phyloP scores from a whole-genome alignment of 2,329 filamentous ascomycete species.

The Cladophialophora bantiana region DNA sequence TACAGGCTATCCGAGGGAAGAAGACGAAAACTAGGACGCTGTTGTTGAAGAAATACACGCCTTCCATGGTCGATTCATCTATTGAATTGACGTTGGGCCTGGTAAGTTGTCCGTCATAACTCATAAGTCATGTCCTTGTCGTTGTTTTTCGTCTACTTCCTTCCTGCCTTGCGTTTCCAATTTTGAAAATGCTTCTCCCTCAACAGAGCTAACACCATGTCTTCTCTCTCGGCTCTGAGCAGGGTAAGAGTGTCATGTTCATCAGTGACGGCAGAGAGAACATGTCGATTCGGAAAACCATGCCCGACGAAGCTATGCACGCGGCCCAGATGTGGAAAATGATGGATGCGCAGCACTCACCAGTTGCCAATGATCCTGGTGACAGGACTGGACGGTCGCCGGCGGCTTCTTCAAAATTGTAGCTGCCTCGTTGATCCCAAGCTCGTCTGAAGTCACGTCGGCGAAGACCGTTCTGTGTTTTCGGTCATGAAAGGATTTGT shows the following conservation, averaged over 20 bases:
- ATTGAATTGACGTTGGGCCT: constrained; percentile 64
- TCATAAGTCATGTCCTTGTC: not conserved
- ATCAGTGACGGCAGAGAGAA: constrained; percentile 28
- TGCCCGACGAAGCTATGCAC: constrained; percentile 57
- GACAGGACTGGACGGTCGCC: not conserved
- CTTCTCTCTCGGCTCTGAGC: no score
- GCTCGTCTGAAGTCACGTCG: no score
- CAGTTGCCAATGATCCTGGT: constrained; percentile 12
- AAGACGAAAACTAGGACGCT: not conserved
- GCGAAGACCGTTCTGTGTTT: no score
- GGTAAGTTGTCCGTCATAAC: constrained; percentile 23
- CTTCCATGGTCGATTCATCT: constrained; percentile 56
- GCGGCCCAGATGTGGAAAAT: constrained; percentile 52
- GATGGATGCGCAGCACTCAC: constrained; percentile 49
- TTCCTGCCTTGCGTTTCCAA: not conserved
- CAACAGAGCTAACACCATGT: no score
- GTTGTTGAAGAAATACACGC: constrained; percentile 51
- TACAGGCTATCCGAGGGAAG: constrained; percentile 55
- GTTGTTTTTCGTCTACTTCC: not conserved
- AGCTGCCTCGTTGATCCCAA: no score
- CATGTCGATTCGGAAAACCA: constrained; percentile 35
- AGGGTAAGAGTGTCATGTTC: constrained; percentile 31
- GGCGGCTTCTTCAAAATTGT: no score
- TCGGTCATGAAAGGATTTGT: not conserved
- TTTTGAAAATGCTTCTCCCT: not conserved